These are phyloP conservation scores for Arabidopsis arenosa DNA, from an alignment of 345 rosid genomes.

Conservation along the genomic window DNA sequence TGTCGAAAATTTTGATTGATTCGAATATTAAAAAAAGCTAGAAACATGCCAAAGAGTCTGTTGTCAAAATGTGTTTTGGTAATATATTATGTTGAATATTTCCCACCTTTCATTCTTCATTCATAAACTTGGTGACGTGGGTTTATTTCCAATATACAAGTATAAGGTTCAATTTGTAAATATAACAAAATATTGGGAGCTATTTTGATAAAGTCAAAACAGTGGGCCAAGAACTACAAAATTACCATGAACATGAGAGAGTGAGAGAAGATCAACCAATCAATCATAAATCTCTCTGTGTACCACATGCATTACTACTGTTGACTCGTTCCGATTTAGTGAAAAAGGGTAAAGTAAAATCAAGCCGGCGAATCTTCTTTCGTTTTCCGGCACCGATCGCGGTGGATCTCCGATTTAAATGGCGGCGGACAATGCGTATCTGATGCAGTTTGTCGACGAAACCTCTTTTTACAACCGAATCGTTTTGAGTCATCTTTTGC, in stretches of 20 bases:
- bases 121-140: not conserved
- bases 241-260: not conserved
- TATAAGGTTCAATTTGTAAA: slow-evolving; percentile 13
- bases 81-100: not conserved
- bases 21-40: not conserved
- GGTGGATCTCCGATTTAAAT: slow-evolving; percentile 30
- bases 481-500: slow-evolving; percentile 65
- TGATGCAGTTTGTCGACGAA: slow-evolving; percentile 57
- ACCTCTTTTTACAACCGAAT: slow-evolving; percentile 71
- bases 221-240: slow-evolving; percentile 2
- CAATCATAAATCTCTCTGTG: not conserved
- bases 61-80: not conserved
- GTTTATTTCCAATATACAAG: not conserved
- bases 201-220: slow-evolving; percentile 2
- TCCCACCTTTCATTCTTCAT: not conserved
- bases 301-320: slow-evolving; percentile 1
- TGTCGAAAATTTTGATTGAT: not conserved
- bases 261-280: not conserved
- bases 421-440: slow-evolving; percentile 43
- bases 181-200: not conserved
- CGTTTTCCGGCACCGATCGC: slow-evolving; percentile 28
- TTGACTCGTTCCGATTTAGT: slow-evolving; percentile 35
- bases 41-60: not conserved
- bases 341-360: not conserved
- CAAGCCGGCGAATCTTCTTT: slow-evolving; percentile 9